Conservation (phyloP, 2,329 filamentous ascomycete species). For the Dactylonectria estremocensis region DNA sequence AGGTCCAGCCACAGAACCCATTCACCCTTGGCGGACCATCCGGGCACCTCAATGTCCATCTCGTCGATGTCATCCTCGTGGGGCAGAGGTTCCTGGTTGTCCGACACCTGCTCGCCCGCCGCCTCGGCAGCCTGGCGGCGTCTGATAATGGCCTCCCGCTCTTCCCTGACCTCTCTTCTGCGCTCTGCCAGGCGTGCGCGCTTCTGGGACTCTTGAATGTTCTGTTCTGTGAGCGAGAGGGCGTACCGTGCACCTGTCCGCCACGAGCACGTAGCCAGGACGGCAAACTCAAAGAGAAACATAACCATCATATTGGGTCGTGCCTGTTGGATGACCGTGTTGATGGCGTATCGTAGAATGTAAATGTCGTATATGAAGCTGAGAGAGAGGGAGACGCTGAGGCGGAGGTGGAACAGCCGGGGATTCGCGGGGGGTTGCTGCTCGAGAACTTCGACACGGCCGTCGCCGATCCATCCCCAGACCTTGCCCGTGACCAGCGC, state of each 20-base stretch:
- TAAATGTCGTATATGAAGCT: conserved; percentile 85
- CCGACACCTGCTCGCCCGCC: conserved; percentile 71
- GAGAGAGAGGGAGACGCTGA: conserved; percentile 83
- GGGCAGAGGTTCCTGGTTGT: conserved; percentile 66
- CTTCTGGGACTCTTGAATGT: conserved; percentile 82
- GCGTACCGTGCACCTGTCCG: conserved; percentile 86
- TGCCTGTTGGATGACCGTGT: conserved; percentile 87
- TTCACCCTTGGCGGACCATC: conserved; percentile 96
- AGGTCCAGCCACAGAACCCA: conserved; percentile 93
- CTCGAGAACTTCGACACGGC: conserved; percentile 92
- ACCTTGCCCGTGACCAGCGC: conserved; percentile 93
- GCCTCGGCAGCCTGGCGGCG: conserved; percentile 65
- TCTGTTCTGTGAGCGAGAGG: conserved; percentile 83
- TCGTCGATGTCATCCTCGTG: conserved; percentile 87
- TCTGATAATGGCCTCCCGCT: conserved; percentile 67
- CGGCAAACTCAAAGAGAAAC: conserved; percentile 98
- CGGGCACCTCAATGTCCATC: conserved; percentile 94
- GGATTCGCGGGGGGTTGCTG: conserved; percentile 95
- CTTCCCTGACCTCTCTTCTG: conserved; percentile 76
- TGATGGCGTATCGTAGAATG: conserved; percentile 86
- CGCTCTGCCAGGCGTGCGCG: conserved; percentile 77
- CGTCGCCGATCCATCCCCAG: conserved; percentile 98
- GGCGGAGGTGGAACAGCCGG: conserved; percentile 86
- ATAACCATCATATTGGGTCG: conserved; percentile 99
- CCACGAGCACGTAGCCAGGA: conserved; percentile 84